A percentile compares a stretch with the other conserved stretches of the same genome.
Evolutionary conservation across 768 basidiomycete genomes (phyloP).

Genomic region (Mycena pura): DNA sequence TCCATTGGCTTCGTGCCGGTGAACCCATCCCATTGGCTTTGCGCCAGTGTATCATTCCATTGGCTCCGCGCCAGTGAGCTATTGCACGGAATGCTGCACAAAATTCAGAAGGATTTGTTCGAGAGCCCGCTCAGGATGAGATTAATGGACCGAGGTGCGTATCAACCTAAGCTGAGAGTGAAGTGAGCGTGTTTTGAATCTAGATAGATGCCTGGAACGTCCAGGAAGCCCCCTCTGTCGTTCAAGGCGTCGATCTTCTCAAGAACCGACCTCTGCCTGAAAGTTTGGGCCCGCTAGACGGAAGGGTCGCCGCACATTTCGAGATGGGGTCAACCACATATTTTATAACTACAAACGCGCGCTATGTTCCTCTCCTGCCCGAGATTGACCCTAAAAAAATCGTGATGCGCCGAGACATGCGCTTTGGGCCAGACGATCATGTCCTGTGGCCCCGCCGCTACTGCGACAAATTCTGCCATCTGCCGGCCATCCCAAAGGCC

Average conservation of each 20-base stretch:
- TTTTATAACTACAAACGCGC: slow-evolving; percentile 3
- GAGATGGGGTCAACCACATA: not conserved
- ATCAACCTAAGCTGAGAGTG: too few relatives aligned
- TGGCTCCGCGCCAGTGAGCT: too few relatives aligned
- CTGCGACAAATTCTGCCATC: not conserved
- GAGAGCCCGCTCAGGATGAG: too few relatives aligned
- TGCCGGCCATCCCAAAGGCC: not conserved
- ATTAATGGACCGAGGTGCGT: too few relatives aligned
- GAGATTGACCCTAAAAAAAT: not conserved
- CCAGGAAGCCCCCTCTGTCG: not conserved
- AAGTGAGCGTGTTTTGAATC: too few relatives aligned
- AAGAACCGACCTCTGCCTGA: not conserved
- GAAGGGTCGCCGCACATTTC: not conserved
- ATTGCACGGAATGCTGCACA: too few relatives aligned
- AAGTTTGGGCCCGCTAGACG: not conserved
- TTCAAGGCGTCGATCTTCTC: not conserved
- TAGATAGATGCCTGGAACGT: too few relatives aligned
- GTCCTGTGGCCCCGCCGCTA: not conserved
- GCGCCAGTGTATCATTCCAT: too few relatives aligned
- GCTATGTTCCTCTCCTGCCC: slow-evolving; percentile 4
- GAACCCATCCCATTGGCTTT: too few relatives aligned
- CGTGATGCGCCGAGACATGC: not conserved
- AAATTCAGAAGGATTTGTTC: too few relatives aligned
- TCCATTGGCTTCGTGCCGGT: too few relatives aligned
- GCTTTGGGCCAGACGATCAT: slow-evolving; percentile 2